Base-by-base conservation (phyloP, 163 green algal species). In the Scenedesmus sp. region DNA sequence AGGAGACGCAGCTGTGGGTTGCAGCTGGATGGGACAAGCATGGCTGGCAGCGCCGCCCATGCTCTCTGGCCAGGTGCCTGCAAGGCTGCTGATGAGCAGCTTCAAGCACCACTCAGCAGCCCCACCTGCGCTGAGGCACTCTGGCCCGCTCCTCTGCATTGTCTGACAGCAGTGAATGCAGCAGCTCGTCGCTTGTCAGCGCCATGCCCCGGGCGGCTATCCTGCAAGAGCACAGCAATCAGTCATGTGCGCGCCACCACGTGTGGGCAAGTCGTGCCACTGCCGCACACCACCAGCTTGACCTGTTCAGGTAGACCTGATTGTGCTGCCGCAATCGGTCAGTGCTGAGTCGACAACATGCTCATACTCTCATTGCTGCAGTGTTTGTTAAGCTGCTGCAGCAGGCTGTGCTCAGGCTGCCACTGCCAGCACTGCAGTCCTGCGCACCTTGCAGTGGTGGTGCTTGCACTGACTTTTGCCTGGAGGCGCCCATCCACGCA, bases 121-220 rank as follows among this genome's bases (percentile, higher is more conserved):
- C 72, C 72, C 35, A 81, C 72, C 35, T 46, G 37, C 72, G 35
- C 37, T 81, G 72, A 2, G 15, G 72, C 35, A 30, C 5, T 35
- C 30, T 81, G 18, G 43, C 43, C 20, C 0, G 26, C 43, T 85
- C 79, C 26, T 85, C 26, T 20, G 9, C 24, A 20, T 85, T 24
- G 24, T 85, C 79, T 44, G 44, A 59, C 42, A 85, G 79, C 79
- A 85, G 79, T 20, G 26, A 37, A 13, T 81, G 35, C 79, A 61
- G 9, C 43, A 59, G 30, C 26, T 85, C 43, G 24, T 85, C 79
- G 7, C 42, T 85, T 9, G 30, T 85, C 22, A 68, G 79, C 43
- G 35, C 30, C 26, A 59, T 61, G 42, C 79, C 42, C 1, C 72
- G 35, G 72, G 30, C 49, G 35, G 42, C 79, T 43, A 85, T 68